Percentiles rank a stretch among this genome's conserved stretches.
Evolutionary conservation across 257 asterid genomes (phyloP).

Genomic region (Knoxia roxburghii): DNA sequence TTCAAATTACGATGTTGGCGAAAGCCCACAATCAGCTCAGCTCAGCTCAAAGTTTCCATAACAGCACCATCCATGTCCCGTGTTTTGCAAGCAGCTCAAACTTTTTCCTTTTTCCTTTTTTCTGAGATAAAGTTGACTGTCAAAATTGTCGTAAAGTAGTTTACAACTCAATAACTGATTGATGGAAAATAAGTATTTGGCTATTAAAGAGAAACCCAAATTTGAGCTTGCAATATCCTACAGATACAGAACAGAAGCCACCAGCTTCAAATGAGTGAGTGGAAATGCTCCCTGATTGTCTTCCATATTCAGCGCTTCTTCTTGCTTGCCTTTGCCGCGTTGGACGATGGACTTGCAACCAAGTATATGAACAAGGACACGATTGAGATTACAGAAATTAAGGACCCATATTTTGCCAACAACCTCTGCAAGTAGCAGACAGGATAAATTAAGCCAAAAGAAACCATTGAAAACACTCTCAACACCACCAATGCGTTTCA

Average conservation of each 20-base stretch:
- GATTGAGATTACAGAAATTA: slow-evolving; percentile 60
- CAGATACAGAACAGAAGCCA: neutral
- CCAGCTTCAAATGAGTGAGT: neutral
- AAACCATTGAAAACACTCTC: neutral
- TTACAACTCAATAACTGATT: neutral
- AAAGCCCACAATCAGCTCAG: no score
- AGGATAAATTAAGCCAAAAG: neutral
- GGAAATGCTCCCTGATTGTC: neutral
- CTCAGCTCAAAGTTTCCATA: no score
- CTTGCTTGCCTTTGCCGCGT: slow-evolving; percentile 65
- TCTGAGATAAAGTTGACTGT: no score
- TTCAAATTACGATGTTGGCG: no score
- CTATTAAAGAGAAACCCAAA: neutral
- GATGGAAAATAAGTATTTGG: neutral
- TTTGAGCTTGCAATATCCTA: neutral
- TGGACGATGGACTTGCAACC: slow-evolving; percentile 67
- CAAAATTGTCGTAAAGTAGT: no score
- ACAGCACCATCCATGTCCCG: no score
- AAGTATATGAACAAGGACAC: slow-evolving; percentile 54
- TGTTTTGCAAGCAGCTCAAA: no score
- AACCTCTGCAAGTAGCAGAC: slow-evolving; percentile 49
- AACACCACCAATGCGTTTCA: no score
- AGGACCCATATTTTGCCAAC: slow-evolving; percentile 81
- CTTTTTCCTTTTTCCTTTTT: no score
- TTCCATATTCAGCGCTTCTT: slow-evolving; percentile 44